phyloP scores from a whole-genome alignment of 306 rosid species.

The Fagus crenata region DNA sequence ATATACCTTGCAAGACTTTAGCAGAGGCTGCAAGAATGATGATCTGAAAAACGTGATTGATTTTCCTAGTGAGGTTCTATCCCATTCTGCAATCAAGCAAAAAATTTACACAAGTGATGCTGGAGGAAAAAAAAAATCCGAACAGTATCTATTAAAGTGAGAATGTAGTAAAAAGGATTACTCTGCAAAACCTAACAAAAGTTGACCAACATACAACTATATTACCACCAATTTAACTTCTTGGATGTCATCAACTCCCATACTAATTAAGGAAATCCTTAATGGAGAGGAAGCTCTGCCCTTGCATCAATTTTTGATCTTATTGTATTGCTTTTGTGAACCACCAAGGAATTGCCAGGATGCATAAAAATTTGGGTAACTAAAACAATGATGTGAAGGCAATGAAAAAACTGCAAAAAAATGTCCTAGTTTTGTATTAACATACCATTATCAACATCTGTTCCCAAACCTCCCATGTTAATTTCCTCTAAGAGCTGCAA shows the following conservation, averaged over 20 bases:
- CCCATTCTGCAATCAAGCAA: constrained; percentile 50
- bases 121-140: constrained; percentile 12
- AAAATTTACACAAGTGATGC: constrained; percentile 15
- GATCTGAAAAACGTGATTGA: constrained; percentile 62
- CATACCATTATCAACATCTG: constrained; percentile 65
- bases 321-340: neutral
- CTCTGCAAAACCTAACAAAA: neutral
- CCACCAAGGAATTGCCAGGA: neutral
- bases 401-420: neutral
- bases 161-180: neutral
- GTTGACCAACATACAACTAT: neutral
- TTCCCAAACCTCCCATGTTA: constrained; percentile 48
- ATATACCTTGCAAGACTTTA: constrained; percentile 70
- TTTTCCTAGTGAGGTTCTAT: constrained; percentile 63
- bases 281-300: neutral
- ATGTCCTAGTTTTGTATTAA: neutral
- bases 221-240: neutral
- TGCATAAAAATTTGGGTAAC: neutral
- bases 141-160: neutral
- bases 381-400: neutral
- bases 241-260: neutral
- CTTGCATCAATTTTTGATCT: neutral
- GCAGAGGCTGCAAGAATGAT: constrained; percentile 70
- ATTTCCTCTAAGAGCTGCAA: constrained; percentile 77
- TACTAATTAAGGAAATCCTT: neutral